Evolutionary conservation across 306 rosid genomes (phyloP).

Genomic region (Amphicarpaea edgeworthii): DNA sequence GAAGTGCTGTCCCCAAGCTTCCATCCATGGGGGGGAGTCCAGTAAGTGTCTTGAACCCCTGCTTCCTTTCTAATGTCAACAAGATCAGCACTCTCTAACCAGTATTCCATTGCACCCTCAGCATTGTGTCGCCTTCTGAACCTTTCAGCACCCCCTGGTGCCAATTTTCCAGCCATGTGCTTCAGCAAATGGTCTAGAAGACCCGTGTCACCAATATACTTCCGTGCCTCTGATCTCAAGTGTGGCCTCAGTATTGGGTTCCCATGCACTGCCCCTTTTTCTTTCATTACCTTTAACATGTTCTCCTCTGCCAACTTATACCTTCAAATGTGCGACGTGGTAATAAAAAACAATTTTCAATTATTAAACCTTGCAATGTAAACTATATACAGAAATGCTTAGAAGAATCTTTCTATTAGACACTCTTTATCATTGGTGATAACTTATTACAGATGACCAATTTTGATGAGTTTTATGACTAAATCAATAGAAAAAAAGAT

Average conservation of each 20-base stretch:
- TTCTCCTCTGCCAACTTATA: slow-evolving; percentile 78
- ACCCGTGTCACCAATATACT: slow-evolving; percentile 90
- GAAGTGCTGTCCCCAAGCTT: slow-evolving; percentile 76
- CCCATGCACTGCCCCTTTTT: slow-evolving; percentile 65
- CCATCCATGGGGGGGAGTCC: slow-evolving; percentile 96
- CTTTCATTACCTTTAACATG: slow-evolving; percentile 81
- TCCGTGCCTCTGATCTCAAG: slow-evolving; percentile 82
- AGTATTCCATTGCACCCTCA: slow-evolving; percentile 93
- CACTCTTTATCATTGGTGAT: too few species aligned
- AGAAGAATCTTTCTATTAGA: too few species aligned
- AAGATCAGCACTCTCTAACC: slow-evolving; percentile 91
- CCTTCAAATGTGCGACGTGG: slow-evolving; percentile 52
- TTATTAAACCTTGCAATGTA: not conserved
- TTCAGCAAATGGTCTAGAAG: slow-evolving; percentile 88
- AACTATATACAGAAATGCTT: too few species aligned
- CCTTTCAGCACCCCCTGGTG: slow-evolving; percentile 79
- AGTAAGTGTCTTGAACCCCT: slow-evolving; percentile 84
- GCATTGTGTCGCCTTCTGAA: slow-evolving; percentile 85
- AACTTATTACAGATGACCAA: too few species aligned
- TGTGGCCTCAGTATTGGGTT: slow-evolving; percentile 77
- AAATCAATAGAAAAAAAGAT: too few species aligned
- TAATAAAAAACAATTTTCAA: not conserved
- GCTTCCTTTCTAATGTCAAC: slow-evolving; percentile 66
- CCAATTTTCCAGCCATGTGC: slow-evolving; percentile 94
- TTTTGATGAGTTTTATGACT: too few species aligned